Percentiles rank a stretch among this genome's conserved stretches.
phyloP scores from a whole-genome alignment of 495 filamentous ascomycete genomes.

The Entonaema liquescens region DNA sequence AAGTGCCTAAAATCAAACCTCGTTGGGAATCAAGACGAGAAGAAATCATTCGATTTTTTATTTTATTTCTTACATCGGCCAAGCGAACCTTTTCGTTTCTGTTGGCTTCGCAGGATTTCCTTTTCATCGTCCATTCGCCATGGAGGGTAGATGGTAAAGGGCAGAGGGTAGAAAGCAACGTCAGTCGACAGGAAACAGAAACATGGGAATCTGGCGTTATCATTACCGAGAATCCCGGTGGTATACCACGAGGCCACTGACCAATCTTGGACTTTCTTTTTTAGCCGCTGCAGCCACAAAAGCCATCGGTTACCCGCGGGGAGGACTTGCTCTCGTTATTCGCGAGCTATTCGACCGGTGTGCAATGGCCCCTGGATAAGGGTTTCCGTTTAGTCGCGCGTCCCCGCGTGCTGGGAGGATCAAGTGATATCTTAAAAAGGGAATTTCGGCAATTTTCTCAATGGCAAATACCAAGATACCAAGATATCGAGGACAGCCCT shows the following conservation, averaged over 20 bases:
- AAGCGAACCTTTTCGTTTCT: not conserved
- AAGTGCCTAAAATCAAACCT: not conserved
- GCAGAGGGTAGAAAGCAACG: no score
- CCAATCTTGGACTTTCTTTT: not conserved
- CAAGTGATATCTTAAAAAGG: not conserved
- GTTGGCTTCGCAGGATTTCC: not conserved
- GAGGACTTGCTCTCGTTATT: not conserved
- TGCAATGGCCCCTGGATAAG: no score
- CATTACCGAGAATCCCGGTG: not conserved
- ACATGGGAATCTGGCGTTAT: not conserved
- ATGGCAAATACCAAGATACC: not conserved
- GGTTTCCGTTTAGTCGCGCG: not conserved
- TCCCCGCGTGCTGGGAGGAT: not conserved
- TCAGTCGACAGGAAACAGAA: not conserved
- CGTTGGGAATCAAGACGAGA: not conserved
- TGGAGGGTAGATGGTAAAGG: not conserved
- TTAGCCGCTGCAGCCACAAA: slow-evolving; percentile 1
- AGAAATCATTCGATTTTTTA: not conserved
- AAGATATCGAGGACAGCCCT: slow-evolving; percentile 10
- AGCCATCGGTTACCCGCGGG: not conserved
- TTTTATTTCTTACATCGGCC: not conserved
- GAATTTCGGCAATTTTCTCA: not conserved
- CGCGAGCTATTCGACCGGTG: not conserved
- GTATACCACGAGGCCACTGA: not conserved
- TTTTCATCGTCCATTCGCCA: not conserved